Percentiles rank a stretch among this genome's conserved stretches.
phyloP scores from a whole-genome alignment of 164 flowering plant species.

The Stephania japonica region DNA sequence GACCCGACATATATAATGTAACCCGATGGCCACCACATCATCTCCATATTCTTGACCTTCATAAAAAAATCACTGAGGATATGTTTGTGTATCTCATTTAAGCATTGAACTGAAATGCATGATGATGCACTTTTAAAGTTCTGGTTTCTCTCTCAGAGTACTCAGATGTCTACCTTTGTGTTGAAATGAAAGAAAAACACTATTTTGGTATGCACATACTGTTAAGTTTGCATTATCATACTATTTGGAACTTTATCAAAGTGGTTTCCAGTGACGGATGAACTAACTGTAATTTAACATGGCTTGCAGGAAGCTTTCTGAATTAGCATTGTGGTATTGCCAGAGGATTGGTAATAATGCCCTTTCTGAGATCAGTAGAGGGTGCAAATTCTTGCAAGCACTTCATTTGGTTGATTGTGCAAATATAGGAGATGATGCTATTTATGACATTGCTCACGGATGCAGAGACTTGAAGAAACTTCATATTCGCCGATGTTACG shows the following conservation, averaged over 20 bases:
- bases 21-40: too few species aligned
- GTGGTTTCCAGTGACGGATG: neutral
- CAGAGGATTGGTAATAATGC: slow-evolving; percentile 62
- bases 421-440: slow-evolving; percentile 74
- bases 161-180: neutral
- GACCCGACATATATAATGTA: too few species aligned
- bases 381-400: slow-evolving; percentile 76
- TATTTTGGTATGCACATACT: neutral
- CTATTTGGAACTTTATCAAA: neutral
- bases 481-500: slow-evolving; percentile 84
- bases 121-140: neutral
- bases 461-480: slow-evolving; percentile 75
- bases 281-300: neutral
- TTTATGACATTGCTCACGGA: slow-evolving; percentile 68
- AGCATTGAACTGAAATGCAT: neutral
- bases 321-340: slow-evolving; percentile 70
- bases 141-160: neutral
- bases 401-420: slow-evolving; percentile 86
- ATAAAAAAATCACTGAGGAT: too few species aligned
- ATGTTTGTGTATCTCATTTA: too few species aligned
- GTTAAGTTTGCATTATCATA: neutral
- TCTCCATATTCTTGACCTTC: too few species aligned
- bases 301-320: slow-evolving; percentile 60
- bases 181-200: too few species aligned
- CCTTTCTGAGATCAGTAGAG: slow-evolving; percentile 65